Evolutionary conservation across 352 stramenopile species (phyloP).

Genomic region (Phytophthora crassamura): DNA sequence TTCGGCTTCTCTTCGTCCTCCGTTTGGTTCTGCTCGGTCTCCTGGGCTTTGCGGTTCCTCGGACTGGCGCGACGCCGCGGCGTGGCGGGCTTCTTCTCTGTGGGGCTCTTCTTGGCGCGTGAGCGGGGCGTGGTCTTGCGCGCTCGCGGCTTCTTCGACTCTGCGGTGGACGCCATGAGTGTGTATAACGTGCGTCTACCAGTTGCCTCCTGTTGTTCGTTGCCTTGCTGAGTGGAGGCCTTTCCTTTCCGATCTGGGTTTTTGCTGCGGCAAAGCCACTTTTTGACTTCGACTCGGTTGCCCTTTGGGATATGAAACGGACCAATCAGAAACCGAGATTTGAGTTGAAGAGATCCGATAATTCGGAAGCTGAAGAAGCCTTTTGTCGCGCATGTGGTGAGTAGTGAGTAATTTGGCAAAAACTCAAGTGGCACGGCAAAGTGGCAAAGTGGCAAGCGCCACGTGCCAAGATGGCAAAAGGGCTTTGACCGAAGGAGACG

Average conservation of each 20-base stretch:
- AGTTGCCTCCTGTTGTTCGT: neutral
- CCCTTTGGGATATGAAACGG: slow-evolving; percentile 22
- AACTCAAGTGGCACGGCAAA: too few species aligned
- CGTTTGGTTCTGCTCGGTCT: slow-evolving; percentile 8
- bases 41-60: slow-evolving; percentile 20
- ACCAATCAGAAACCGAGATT: slow-evolving; percentile 32
- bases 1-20: neutral
- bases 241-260: slow-evolving; percentile 36
- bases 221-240: neutral
- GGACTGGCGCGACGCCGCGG: slow-evolving; percentile 40
- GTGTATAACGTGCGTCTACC: slow-evolving; percentile 6
- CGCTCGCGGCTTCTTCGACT: slow-evolving; percentile 19
- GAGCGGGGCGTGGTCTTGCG: slow-evolving; percentile 27
- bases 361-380: too few species aligned
- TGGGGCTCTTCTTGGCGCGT: slow-evolving; percentile 24
- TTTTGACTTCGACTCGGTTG: neutral
- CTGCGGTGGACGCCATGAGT: slow-evolving; percentile 14
- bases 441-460: too few species aligned
- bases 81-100: slow-evolving; percentile 25
- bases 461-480: too few species aligned
- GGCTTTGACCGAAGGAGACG: too few species aligned
- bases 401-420: too few species aligned
- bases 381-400: too few species aligned
- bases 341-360: neutral
- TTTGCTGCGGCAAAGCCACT: neutral